These are phyloP conservation scores for Calophaca sinica DNA, from an alignment of 306 rosid species.

Conservation along the genomic window DNA sequence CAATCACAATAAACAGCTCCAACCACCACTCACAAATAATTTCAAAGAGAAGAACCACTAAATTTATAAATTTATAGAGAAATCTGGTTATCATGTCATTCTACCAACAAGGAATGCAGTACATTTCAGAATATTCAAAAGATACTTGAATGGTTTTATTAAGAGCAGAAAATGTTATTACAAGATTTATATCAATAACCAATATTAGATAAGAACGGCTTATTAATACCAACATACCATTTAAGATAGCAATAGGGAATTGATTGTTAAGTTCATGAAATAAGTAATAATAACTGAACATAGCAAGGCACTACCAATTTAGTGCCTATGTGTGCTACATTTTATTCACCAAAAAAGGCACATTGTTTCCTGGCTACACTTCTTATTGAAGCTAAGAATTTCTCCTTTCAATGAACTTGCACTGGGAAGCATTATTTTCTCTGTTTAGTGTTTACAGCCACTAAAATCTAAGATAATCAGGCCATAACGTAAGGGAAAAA, in stretches of 20 bases:
- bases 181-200: slow-evolving; percentile 7
- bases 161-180: neutral
- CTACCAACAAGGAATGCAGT: slow-evolving; percentile 25
- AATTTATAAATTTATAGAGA: neutral
- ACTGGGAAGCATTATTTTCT: neutral
- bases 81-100: slow-evolving; percentile 4
- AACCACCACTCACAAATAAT: slow-evolving; percentile 33
- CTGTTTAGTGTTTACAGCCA: neutral
- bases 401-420: neutral
- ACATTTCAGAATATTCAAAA: neutral
- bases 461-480: neutral
- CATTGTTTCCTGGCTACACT: neutral
- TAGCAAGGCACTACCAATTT: neutral
- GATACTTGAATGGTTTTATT: neutral
- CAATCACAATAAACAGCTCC: slow-evolving; percentile 24
- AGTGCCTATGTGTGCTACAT: neutral
- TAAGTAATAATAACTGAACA: neutral
- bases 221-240: neutral
- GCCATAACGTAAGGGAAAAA: neutral
- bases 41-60: slow-evolving; percentile 29
- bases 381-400: neutral
- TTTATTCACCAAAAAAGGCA: neutral
- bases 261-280: neutral
- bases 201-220: slow-evolving; percentile 17
- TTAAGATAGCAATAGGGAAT: slow-evolving; percentile 3